phyloP scores from a whole-genome alignment of 768 basidiomycete species.

The Dacryopinax spathularia region DNA sequence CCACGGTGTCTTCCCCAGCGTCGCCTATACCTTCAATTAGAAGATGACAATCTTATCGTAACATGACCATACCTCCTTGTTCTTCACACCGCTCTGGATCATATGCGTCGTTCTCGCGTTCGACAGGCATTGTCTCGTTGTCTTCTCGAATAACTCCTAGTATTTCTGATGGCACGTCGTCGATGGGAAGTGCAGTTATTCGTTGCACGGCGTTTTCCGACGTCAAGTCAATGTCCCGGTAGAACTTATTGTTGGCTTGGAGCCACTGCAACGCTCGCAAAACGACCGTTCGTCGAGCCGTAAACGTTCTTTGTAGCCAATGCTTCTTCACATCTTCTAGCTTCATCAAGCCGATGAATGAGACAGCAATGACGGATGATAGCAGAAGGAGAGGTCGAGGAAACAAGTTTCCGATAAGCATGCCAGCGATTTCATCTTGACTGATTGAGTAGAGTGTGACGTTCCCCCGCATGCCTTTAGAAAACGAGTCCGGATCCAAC shows the following conservation, averaged over 20 bases:
- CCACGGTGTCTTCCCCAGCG: conserved; percentile 11
- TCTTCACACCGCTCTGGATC: conserved; percentile 14
- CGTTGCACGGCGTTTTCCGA: conserved; percentile 5
- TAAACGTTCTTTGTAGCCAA: conserved; percentile 23
- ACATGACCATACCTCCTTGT: not conserved
- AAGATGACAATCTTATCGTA: not conserved
- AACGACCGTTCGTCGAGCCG: conserved; percentile 22
- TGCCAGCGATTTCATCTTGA: conserved; percentile 17
- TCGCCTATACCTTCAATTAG: not conserved
- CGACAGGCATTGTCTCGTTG: conserved; percentile 9
- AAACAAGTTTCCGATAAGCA: conserved; percentile 27
- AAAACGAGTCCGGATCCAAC: conserved; percentile 10
- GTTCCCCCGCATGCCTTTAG: conserved; percentile 26
- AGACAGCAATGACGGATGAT: conserved; percentile 24
- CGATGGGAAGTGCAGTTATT: conserved; percentile 18
- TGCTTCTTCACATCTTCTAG: conserved; percentile 16
- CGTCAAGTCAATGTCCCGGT: conserved; percentile 21
- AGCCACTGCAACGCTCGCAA: conserved; percentile 25
- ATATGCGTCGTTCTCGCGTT: conserved; percentile 23
- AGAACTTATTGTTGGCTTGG: conserved; percentile 26
- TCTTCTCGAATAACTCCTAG: conserved; percentile 12
- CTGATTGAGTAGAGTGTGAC: conserved; percentile 24
- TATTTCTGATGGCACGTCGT: conserved; percentile 25
- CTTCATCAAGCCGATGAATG: conserved; percentile 24
- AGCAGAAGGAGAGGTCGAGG: conserved; percentile 22